Conservation (phyloP, 495 filamentous ascomycete species). For the Pseudevernia furfuracea region DNA sequence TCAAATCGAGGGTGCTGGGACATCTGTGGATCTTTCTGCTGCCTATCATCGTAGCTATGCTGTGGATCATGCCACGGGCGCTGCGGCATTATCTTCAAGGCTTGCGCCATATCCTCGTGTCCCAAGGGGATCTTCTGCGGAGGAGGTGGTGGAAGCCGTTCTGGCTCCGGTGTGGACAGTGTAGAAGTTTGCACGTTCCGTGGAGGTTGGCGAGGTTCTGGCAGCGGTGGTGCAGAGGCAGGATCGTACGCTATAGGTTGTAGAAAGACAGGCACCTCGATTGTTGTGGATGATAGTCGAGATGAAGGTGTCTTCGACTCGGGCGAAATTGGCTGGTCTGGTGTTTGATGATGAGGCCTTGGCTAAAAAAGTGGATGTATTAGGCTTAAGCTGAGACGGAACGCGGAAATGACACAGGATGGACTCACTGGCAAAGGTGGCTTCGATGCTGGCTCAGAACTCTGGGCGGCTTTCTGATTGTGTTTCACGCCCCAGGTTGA, state of each 20-base stretch:
- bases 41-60: conserved; percentile 7
- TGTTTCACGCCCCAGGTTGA: conserved; percentile 42
- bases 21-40: conserved; percentile 26
- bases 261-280: conserved; percentile 23
- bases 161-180: conserved; percentile 15
- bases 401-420: neutral
- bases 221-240: conserved; percentile 17
- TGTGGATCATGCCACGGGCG: conserved; percentile 18
- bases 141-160: conserved; percentile 34
- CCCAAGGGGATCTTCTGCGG: conserved; percentile 37
- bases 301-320: conserved; percentile 17
- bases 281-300: conserved; percentile 23
- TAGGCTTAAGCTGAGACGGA: neutral
- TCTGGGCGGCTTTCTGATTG: conserved; percentile 34
- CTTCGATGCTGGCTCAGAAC: conserved; percentile 28
- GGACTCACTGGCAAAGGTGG: conserved; percentile 44
- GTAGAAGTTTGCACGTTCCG: conserved; percentile 5
- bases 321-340: conserved; percentile 9
- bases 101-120: conserved; percentile 8
- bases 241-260: conserved; percentile 22
- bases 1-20: conserved; percentile 31
- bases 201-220: conserved; percentile 19
- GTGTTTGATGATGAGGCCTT: conserved; percentile 4
- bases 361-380: conserved; percentile 11
- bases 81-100: neutral